These are phyloP conservation scores for Sanghuangporus sanghuang DNA, from an alignment of 1,284 basidiomycete genomes.

Conservation along the genomic window DNA sequence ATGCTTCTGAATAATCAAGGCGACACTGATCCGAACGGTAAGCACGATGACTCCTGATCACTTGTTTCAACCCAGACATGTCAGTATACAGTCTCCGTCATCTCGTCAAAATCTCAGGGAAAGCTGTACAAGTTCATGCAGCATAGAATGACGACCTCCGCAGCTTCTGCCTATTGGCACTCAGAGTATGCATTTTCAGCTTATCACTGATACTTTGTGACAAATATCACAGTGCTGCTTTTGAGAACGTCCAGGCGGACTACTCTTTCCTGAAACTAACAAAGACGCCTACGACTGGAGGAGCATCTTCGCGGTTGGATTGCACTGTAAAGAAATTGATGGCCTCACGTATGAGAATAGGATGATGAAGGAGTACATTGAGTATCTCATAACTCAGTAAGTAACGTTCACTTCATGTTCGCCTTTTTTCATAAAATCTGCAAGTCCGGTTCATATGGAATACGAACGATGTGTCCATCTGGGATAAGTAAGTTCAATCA, in stretches of 20 bases:
- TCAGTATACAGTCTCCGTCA: conserved; percentile 12
- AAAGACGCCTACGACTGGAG: conserved; percentile 34
- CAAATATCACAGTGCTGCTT: conserved; percentile 27
- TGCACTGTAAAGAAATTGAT: conserved; percentile 17
- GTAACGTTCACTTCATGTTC: neutral
- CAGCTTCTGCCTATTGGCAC: conserved; percentile 21
- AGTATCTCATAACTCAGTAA: conserved; percentile 21
- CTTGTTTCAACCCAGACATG: neutral
- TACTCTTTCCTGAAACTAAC: conserved; percentile 36
- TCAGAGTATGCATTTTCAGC: conserved; percentile 27
- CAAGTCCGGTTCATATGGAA: conserved; percentile 44
- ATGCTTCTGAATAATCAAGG: conserved; percentile 23
- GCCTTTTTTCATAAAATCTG: conserved; percentile 21
- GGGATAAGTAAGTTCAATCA: conserved; percentile 31
- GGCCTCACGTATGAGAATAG: conserved; percentile 13
- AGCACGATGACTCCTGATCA: neutral
- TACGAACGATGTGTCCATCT: conserved; percentile 33
- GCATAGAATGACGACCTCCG: conserved; percentile 6
- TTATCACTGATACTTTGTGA: neutral
- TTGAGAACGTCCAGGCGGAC: conserved; percentile 40
- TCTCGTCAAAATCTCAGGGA: conserved; percentile 13
- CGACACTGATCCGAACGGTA: conserved; percentile 21
- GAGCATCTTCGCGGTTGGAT: conserved; percentile 36
- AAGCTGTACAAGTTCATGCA: conserved; percentile 16
- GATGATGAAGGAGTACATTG: conserved; percentile 23